phyloP scores from a whole-genome alignment of 306 rosid species.

The Glycyrrhiza uralensis region DNA sequence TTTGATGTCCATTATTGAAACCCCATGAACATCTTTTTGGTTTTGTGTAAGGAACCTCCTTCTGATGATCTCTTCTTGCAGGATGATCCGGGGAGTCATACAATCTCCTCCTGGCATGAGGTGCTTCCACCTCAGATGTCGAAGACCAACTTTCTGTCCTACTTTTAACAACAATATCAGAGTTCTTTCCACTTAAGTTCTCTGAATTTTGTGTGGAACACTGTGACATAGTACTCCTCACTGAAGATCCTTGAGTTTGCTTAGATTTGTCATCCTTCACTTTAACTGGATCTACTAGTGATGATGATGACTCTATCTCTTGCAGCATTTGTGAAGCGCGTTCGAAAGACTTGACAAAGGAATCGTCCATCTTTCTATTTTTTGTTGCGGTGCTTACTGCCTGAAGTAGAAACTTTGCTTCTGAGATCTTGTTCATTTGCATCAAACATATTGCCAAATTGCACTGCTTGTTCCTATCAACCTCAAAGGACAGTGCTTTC shows the following conservation, averaged over 20 bases:
- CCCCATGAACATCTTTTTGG: conserved; percentile 59
- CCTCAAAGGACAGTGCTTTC: conserved; percentile 72
- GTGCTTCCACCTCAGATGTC: conserved; percentile 30
- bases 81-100: conserved; percentile 45
- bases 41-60: conserved; percentile 44
- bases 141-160: conserved; percentile 32
- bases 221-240: conserved; percentile 24
- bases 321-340: conserved; percentile 62
- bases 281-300: neutral
- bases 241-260: conserved; percentile 21
- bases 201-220: conserved; percentile 28
- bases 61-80: conserved; percentile 24
- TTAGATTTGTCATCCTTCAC: conserved; percentile 7
- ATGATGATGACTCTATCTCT: conserved; percentile 37
- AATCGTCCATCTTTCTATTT: conserved; percentile 68
- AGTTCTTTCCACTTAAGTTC: conserved; percentile 22
- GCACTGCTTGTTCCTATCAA: conserved; percentile 86
- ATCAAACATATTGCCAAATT: conserved; percentile 89
- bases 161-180: neutral
- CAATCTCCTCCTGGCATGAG: conserved; percentile 29
- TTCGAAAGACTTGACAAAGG: conserved; percentile 72
- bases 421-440: conserved; percentile 60
- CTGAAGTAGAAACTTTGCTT: conserved; percentile 78
- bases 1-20: conserved; percentile 39
- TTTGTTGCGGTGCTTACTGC: conserved; percentile 61